Percentiles rank a stretch among this genome's conserved stretches.
Conservation (phyloP, 2,329 filamentous ascomycete species). For the Cryphonectria radicalis region DNA sequence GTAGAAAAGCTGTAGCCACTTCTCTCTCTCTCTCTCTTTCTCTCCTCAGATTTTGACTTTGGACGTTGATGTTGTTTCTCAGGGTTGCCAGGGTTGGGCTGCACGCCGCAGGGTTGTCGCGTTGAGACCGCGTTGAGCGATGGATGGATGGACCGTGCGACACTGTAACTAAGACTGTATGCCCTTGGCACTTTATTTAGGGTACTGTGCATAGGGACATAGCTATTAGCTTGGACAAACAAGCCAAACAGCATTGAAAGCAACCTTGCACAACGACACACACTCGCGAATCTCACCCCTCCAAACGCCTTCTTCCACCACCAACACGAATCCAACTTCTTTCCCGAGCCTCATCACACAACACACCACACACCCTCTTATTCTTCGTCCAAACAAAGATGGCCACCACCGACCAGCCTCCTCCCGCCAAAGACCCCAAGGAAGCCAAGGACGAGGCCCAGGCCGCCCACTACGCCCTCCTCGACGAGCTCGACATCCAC, state of each 20-base stretch:
- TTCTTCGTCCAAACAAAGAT: background rate
- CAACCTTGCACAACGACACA: background rate
- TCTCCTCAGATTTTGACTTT: conserved; percentile 9
- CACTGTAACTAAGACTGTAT: conserved; percentile 11
- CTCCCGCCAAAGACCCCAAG: conserved; percentile 23
- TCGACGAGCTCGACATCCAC: conserved; percentile 92
- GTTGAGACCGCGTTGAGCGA: conserved; percentile 15
- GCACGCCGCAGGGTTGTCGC: conserved; percentile 8
- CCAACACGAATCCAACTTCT: no score
- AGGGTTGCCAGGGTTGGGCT: conserved; percentile 21
- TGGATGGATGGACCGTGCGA: conserved; percentile 2
- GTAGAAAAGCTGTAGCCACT: background rate
- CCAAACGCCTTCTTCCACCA: background rate
- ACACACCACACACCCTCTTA: background rate
- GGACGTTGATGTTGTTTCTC: background rate
- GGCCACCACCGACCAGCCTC: conserved; percentile 11
- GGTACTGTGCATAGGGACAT: background rate
- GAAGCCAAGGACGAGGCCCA: conserved; percentile 62
- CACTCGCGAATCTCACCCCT: background rate
- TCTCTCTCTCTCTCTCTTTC: background rate
- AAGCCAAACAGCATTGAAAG: background rate
- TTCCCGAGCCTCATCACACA: background rate
- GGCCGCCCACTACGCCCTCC: conserved; percentile 81
- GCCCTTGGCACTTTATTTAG: background rate
- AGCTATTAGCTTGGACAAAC: background rate